Evolutionary conservation across 2,329 filamentous ascomycete genomes (phyloP).

Genomic region (Anisogramma anomala): DNA sequence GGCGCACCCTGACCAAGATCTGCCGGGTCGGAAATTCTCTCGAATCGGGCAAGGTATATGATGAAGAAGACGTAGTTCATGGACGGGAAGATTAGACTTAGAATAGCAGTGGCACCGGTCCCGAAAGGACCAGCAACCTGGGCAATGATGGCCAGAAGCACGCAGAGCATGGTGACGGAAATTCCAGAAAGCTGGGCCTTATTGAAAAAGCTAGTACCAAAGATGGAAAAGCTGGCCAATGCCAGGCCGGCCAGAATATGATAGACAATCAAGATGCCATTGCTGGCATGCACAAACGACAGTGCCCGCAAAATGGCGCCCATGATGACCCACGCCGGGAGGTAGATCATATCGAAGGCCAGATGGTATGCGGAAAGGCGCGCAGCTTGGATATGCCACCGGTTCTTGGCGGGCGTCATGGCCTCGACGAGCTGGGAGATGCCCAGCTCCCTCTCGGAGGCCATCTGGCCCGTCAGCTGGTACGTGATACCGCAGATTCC

Average conservation of each 20-base stretch:
- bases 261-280: conserved; percentile 58
- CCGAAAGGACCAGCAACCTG: conserved; percentile 57
- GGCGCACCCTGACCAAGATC: conserved; percentile 54
- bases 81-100: conserved; percentile 70
- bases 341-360: conserved; percentile 67
- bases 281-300: conserved; percentile 53
- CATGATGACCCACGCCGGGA: conserved; percentile 73
- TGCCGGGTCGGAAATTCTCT: conserved; percentile 47
- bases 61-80: conserved; percentile 81
- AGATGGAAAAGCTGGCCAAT: conserved; percentile 66
- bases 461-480: conserved; percentile 76
- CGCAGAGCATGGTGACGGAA: conserved; percentile 56
- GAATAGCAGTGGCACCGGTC: conserved; percentile 53
- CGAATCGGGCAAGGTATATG: conserved; percentile 64
- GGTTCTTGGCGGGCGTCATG: conserved; percentile 68
- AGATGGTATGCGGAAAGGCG: conserved; percentile 71
- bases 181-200: conserved; percentile 84
- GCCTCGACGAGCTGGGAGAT: conserved; percentile 84
- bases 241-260: conserved; percentile 67
- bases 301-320: conserved; percentile 51
- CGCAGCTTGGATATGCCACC: conserved; percentile 67
- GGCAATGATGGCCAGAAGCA: conserved; percentile 70
- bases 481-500: conserved; percentile 74
- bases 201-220: conserved; percentile 74
- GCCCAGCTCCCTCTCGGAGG: conserved; percentile 72